These are phyloP conservation scores for Rubia peregrina DNA, from an alignment of 305 asterid species.

Conservation along the genomic window DNA sequence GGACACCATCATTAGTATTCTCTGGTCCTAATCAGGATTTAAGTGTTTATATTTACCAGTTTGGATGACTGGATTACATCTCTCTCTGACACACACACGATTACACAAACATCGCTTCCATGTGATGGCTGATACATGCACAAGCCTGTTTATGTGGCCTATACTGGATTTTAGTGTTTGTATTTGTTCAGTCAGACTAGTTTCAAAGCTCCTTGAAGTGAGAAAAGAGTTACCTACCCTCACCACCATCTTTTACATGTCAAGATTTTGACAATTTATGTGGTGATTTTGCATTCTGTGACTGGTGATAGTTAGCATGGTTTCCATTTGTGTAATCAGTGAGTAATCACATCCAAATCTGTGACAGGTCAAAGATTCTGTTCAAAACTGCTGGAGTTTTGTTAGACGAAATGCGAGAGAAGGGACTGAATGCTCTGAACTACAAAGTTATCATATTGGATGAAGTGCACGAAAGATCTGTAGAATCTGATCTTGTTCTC, in stretches of 20 bases:
- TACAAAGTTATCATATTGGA: constrained; percentile 93
- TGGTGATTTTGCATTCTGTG: constrained; percentile 10
- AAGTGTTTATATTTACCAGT: too few species aligned
- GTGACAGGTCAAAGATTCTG: constrained; percentile 70
- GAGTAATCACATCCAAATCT: constrained; percentile 19
- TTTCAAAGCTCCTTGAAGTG: not conserved
- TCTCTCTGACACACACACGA: too few species aligned
- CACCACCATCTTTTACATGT: not conserved
- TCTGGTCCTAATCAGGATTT: too few species aligned
- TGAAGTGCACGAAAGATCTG: constrained; percentile 99
- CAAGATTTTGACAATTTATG: not conserved
- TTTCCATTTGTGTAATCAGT: constrained; percentile 9
- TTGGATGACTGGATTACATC: too few species aligned
- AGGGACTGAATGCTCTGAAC: constrained; percentile 72
- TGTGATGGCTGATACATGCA: too few species aligned
- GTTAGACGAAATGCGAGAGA: constrained; percentile 96
- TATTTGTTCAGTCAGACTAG: too few species aligned
- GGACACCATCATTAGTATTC: too few species aligned
- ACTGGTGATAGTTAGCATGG: not conserved
- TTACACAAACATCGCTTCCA: too few species aligned
- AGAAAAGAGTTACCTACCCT: not conserved
- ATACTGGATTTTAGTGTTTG: too few species aligned
- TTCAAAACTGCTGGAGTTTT: constrained; percentile 97
- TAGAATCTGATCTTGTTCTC: constrained; percentile 95
- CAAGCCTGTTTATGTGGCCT: too few species aligned